These are phyloP conservation scores for Cordia subcordata DNA, from an alignment of 257 asterid species.

Conservation along the genomic window DNA sequence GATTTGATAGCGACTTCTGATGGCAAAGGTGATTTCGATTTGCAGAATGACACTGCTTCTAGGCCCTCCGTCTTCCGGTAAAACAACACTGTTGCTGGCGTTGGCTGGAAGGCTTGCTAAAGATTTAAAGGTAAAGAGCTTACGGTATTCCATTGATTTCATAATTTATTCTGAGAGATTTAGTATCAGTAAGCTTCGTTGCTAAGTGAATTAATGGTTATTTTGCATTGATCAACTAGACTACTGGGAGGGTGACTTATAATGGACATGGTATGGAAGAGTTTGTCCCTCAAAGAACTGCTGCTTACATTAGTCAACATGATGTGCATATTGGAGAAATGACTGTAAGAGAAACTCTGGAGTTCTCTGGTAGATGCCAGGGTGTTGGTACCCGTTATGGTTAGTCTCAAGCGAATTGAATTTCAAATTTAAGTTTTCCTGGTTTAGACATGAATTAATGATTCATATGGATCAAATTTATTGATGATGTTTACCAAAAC, in stretches of 20 bases:
- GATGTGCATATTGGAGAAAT: constrained; percentile 84
- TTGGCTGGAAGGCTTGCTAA: constrained; percentile 68
- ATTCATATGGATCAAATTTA: not conserved
- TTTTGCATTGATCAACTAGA: constrained; percentile 21
- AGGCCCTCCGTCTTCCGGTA: constrained; percentile 87
- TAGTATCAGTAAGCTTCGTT: not conserved
- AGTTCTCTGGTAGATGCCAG: constrained; percentile 93
- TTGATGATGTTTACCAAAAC: not conserved
- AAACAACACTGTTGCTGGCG: constrained; percentile 82
- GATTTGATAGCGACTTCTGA: no score
- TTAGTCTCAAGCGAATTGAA: constrained; percentile 9
- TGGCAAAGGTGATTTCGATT: no score
- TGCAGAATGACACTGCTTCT: constrained; percentile 68
- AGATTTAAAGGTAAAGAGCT: constrained; percentile 44
- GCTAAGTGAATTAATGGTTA: not conserved
- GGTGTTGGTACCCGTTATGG: constrained; percentile 87
- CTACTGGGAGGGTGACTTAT: constrained; percentile 70
- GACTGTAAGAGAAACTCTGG: constrained; percentile 88
- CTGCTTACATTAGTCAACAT: constrained; percentile 85
- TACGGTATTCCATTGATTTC: not conserved
- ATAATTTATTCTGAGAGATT: not conserved
- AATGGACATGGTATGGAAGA: constrained; percentile 69
- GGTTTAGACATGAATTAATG: not conserved
- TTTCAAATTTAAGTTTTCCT: not conserved
- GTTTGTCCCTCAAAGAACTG: constrained; percentile 82